Base-by-base conservation (phyloP, 2,329 filamentous ascomycete species). In the Botryotinia narcissicola region DNA sequence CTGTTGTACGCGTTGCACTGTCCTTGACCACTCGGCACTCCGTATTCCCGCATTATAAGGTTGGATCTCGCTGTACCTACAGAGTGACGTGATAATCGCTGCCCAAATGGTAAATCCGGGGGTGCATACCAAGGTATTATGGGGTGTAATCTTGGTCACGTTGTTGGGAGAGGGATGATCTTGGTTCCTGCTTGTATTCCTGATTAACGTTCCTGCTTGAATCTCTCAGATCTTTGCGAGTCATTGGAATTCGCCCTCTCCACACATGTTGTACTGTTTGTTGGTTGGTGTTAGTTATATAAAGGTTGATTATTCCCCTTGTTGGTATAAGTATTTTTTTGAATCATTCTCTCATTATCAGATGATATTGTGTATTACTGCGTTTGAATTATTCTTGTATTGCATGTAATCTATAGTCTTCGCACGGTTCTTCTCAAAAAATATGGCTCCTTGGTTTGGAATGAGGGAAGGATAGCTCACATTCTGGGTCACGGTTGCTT, bases 381-480 rank as follows among this genome's bases (percentile, higher is more conserved):
- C 20, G 20, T 62, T 46, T 9, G n/a, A 37, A 67, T 44, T 14
- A 7, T 44, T 48, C 20, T 12, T 29, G 35, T 57, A 59, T 7
- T 73, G 59, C 25, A n/a, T 35, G 59, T 73, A 59, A 73, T 32
- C 25, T 37, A 29, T 18, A 20, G 3, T 32, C 59, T 70, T 68
- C n/a, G 51, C 35, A 64, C 44, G 62, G 70, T 32, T n/a, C 46
- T 51, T 44, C 1, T 22, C 14, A 40, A 25, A 51, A 46, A 59
- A 70, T 9, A 73, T 73, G 66, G 72, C 66, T 12, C 72, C 72
- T 68, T 88, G 86, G 76, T 87, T 88, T 80, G 86, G 86, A 70
- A 76, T 87, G 62, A 85, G 82, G n/a, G 86, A 86, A 74, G 84
- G 83, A 82, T 87, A 85, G 86, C 83, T 88, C 54, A 87, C 86